Percentiles rank a stretch among this genome's conserved stretches.
Evolutionary conservation across 2,329 filamentous ascomycete genomes (phyloP).

Genomic region (Coleophoma crateriformis): DNA sequence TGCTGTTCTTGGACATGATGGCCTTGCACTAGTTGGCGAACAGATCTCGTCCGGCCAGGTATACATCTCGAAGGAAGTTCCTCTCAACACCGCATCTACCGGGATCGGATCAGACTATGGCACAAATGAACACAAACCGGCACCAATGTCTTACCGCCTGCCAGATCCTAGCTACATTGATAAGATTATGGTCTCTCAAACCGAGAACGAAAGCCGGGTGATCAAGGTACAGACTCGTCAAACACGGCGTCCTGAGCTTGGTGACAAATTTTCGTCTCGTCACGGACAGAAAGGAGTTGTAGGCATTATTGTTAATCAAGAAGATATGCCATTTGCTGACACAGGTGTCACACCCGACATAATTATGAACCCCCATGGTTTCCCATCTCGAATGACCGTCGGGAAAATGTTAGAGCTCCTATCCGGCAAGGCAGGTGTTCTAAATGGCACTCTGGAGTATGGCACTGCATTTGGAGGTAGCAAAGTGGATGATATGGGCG

Average conservation of each 20-base stretch:
- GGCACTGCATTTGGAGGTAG: constrained; percentile 81
- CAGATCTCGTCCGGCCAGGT: constrained; percentile 73
- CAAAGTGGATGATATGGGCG: constrained; percentile 84
- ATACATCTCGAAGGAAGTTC: constrained; percentile 86
- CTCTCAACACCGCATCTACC: constrained; percentile 69
- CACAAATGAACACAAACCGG: constrained; percentile 57
- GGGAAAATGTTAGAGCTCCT: constrained; percentile 95
- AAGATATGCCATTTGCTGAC: constrained; percentile 95
- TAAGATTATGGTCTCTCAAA: constrained; percentile 91
- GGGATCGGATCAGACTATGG: constrained; percentile 64
- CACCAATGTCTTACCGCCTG: constrained; percentile 73
- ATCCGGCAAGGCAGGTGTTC: constrained; percentile 86
- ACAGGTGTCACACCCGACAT: constrained; percentile 90
- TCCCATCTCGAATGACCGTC: constrained; percentile 98
- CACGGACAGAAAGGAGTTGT: constrained; percentile 98
- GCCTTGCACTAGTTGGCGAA: constrained; percentile 80
- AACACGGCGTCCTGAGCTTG: constrained; percentile 87
- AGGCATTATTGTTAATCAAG: constrained; percentile 92
- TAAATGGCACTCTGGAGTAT: constrained; percentile 82
- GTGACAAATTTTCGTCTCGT: constrained; percentile 97
- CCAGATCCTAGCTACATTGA: constrained; percentile 86
- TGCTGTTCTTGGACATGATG: constrained; percentile 73
- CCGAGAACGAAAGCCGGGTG: constrained; percentile 77
- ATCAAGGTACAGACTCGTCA: constrained; percentile 97
- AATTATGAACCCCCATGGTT: constrained; percentile 99